Conservation (phyloP, 2,329 filamentous ascomycete genomes). For the Aspergillus clavatus region DNA sequence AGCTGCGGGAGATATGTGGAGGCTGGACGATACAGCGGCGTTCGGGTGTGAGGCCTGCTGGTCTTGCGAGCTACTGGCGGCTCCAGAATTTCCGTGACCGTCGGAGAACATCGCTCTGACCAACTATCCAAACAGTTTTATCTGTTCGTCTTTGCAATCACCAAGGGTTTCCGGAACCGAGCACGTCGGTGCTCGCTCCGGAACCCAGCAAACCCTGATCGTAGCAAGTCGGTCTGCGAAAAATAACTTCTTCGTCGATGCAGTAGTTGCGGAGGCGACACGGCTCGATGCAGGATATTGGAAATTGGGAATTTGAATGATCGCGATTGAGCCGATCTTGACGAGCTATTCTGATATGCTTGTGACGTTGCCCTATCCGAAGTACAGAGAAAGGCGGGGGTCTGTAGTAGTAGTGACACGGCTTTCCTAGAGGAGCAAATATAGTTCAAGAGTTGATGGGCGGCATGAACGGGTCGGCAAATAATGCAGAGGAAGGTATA, state of each 20-base stretch:
- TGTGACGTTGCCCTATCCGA: conserved; percentile 26
- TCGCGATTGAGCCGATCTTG: conserved; percentile 22
- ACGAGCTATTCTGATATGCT: conserved; percentile 19
- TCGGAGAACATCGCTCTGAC: conserved; percentile 44
- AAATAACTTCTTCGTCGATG: conserved; percentile 1
- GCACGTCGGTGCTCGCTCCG: conserved; percentile 40
- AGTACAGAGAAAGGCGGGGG: conserved; percentile 29
- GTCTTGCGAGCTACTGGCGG: conserved; percentile 28
- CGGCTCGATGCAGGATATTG: not conserved
- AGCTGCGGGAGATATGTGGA: conserved; percentile 26
- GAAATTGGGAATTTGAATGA: not conserved
- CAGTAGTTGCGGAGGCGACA: conserved; percentile 1
- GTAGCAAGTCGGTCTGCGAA: conserved; percentile 9
- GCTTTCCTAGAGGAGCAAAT: conserved; percentile 24
- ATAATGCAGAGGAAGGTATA: conserved; percentile 4
- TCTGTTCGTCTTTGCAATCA: conserved; percentile 36
- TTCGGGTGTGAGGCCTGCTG: conserved; percentile 23
- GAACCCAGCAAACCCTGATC: conserved; percentile 28
- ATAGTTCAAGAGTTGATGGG: conserved; percentile 19
- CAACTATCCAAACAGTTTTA: conserved; percentile 33
- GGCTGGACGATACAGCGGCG: conserved; percentile 17
- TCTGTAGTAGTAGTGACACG: conserved; percentile 19
- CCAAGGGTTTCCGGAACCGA: conserved; percentile 40
- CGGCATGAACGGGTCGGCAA: conserved; percentile 18
- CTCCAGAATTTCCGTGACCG: conserved; percentile 36